phyloP scores from a whole-genome alignment of 345 rosid genomes.

The Salix brachista region DNA sequence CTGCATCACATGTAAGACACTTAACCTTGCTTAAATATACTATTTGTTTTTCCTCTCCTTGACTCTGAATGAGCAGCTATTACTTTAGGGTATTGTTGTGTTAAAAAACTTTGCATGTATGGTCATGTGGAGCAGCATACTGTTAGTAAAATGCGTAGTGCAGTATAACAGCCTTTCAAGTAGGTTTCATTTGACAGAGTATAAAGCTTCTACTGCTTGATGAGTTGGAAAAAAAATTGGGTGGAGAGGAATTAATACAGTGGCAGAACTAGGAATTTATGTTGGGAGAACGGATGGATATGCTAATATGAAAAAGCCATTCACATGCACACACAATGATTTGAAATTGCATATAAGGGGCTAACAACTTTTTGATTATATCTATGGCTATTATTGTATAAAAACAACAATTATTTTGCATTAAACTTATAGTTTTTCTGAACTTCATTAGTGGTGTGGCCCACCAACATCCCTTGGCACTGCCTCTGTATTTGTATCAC shows the following conservation, averaged over 20 bases:
- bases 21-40: not conserved
- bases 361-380: no score
- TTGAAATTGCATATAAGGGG: no score
- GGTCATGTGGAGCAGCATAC: not conserved
- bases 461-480: no score
- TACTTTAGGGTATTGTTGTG: not conserved
- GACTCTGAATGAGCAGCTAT: not conserved
- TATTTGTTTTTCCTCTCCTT: not conserved
- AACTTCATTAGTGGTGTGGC: no score
- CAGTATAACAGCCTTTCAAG: not conserved
- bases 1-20: slow-evolving; percentile 62
- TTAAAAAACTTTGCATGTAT: not conserved
- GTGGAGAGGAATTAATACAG: not conserved
- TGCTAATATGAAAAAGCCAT: no score
- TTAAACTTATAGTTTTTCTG: no score
- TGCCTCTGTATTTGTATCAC: no score
- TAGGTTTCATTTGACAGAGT: not conserved
- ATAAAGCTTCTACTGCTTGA: not conserved
- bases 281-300: no score
- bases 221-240: not conserved
- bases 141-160: not conserved
- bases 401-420: no score
- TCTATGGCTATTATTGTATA: no score
- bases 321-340: no score
- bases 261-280: no score